Base-by-base conservation (phyloP, 768 basidiomycete genomes). In the Dioszegia hungarica region DNA sequence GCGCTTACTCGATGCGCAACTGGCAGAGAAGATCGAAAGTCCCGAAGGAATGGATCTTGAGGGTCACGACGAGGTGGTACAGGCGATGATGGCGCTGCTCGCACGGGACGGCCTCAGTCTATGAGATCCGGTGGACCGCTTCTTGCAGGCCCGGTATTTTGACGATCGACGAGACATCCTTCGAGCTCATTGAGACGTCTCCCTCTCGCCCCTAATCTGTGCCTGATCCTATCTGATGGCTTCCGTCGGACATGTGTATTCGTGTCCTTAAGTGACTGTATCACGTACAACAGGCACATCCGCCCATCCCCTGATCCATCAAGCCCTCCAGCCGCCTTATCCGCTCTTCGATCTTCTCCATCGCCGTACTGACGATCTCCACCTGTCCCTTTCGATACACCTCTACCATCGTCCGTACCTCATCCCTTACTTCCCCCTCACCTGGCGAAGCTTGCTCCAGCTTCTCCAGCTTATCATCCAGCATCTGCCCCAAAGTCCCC, bases 401-500 rank as follows among this genome's bases (percentile, higher is more conserved):
- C 29, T 77, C 75, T 47, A 87, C 78, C 88, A 91, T 91, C 47
- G 62, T 48, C 33, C 74, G 74, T 1, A 92, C 85, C 78, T 36
- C 88, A 79, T 39, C 84, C 67, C 2, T 54, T 45, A 41, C 46
- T 31, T 48, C 48, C 19, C 33, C 36, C 14, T 28, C 27, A 5
- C 9, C 43, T 14, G 31, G 15, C 8, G 19, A 20, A 2, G 6
- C 34, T 5, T 43, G 33, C 17, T 61, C 56, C 28, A 75, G 45
- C 56, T 61, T 72, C 12, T 56, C 63, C 34, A 74, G 44, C 44
- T 73, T 70, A 40, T 64, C 62, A 31, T 72, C 64, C 38, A 85
- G 77, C 88, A 93, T 91, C 19, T 85, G 84, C 22, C 79, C 79
- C 57, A 95, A 70, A 63, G 81, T 76, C 5, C 81, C 82, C 9